Conservation (phyloP, 129 eudicot genomes). For the Ambrosia trifida region DNA sequence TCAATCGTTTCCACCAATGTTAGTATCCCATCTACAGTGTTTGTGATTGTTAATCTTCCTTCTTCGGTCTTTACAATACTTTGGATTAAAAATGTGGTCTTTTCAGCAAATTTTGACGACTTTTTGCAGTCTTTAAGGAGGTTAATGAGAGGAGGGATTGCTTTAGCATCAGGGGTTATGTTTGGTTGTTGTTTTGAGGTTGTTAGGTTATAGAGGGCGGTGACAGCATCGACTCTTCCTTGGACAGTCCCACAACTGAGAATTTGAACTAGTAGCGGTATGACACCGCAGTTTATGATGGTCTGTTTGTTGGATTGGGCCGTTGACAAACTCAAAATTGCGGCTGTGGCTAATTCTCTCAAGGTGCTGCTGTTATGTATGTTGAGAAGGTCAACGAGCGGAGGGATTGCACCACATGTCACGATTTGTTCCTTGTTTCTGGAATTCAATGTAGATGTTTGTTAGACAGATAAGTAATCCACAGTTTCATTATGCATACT, state of each 20-base stretch:
- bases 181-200: constrained; percentile 35
- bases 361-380: constrained; percentile 43
- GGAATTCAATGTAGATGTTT: constrained; percentile 17
- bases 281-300: constrained; percentile 63
- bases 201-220: constrained; percentile 70
- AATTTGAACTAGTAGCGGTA: constrained; percentile 60
- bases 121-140: constrained; percentile 84
- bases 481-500: too few relatives aligned
- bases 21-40: constrained; percentile 53
- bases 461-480: constrained; percentile 16
- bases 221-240: constrained; percentile 78
- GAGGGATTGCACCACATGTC: constrained; percentile 73
- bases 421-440: constrained; percentile 81
- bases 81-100: constrained; percentile 63
- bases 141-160: constrained; percentile 64
- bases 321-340: constrained; percentile 67
- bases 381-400: constrained; percentile 71
- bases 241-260: constrained; percentile 71
- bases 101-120: constrained; percentile 76
- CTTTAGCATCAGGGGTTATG: constrained; percentile 47
- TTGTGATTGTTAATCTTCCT: constrained; percentile 53
- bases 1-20: constrained; percentile 75
- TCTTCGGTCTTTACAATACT: constrained; percentile 50
- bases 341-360: constrained; percentile 72
- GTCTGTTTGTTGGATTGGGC: constrained; percentile 63